Percentiles rank a stretch among this genome's conserved stretches.
These are phyloP conservation scores for Gossypium mustelinum DNA, from an alignment of 345 rosid species.

Conservation along the genomic window DNA sequence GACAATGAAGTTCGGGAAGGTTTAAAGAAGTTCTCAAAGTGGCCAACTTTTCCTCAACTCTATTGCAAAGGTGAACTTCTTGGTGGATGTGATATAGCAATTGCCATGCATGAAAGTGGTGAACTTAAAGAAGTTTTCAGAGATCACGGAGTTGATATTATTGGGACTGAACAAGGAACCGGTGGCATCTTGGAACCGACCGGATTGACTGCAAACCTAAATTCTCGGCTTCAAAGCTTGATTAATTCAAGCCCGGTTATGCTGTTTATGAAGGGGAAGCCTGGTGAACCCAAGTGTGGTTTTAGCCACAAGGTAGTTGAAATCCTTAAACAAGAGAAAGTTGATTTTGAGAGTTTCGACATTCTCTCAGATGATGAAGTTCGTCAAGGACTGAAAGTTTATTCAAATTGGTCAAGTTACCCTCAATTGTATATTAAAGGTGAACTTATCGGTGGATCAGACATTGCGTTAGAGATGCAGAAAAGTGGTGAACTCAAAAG, in stretches of 20 bases:
- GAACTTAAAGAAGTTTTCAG: slow-evolving; percentile 71
- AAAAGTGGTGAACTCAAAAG: slow-evolving; percentile 81
- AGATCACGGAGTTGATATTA: slow-evolving; percentile 53
- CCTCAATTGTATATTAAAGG: slow-evolving; percentile 84
- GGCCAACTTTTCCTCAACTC: slow-evolving; percentile 99
- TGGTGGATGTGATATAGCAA: slow-evolving; percentile 85
- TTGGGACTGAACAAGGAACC: slow-evolving; percentile 26
- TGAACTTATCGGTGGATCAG: slow-evolving; percentile 88
- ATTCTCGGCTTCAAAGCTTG: slow-evolving; percentile 56
- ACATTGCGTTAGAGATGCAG: slow-evolving; percentile 89
- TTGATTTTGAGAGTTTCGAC: slow-evolving; percentile 73
- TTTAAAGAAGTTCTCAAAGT: slow-evolving; percentile 85
- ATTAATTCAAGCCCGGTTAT: slow-evolving; percentile 66
- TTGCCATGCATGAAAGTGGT: slow-evolving; percentile 88
- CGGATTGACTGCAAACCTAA: slow-evolving; percentile 53
- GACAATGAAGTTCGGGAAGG: slow-evolving; percentile 85
- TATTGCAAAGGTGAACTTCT: slow-evolving; percentile 93
- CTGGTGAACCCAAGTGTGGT: slow-evolving; percentile 85
- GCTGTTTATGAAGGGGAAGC: slow-evolving; percentile 94
- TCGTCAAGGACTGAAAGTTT: slow-evolving; percentile 87
- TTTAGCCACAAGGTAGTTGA: slow-evolving; percentile 88
- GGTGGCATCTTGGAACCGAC: slow-evolving; percentile 47
- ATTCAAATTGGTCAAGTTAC: slow-evolving; percentile 95
- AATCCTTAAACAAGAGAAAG: slow-evolving; percentile 69
- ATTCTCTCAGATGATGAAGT: slow-evolving; percentile 76